phyloP scores from a whole-genome alignment of 306 rosid genomes.

The Quercus bicolor region DNA sequence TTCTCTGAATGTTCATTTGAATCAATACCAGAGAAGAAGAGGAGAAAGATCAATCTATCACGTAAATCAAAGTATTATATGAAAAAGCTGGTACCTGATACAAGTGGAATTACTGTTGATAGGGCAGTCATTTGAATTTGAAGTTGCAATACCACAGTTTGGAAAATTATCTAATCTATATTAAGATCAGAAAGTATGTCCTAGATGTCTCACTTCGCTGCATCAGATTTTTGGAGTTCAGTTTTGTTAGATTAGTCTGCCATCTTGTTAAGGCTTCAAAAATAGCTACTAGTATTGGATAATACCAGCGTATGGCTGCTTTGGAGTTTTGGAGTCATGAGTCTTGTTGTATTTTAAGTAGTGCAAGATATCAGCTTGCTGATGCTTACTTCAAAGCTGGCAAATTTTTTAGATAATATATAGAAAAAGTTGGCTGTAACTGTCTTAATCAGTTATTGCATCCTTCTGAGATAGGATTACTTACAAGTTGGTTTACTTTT shows the following conservation, averaged over 20 bases:
- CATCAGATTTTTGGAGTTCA: background rate
- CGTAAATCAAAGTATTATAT: constrained; percentile 88
- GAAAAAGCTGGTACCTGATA: constrained; percentile 75
- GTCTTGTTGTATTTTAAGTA: too few relatives aligned
- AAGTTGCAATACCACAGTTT: constrained; percentile 1
- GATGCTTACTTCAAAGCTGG: background rate
- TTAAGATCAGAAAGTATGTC: background rate
- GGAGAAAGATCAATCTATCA: constrained; percentile 68
- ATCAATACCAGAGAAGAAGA: constrained; percentile 67
- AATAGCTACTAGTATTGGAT: background rate
- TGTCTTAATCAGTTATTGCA: background rate
- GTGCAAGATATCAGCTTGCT: background rate
- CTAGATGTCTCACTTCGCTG: background rate
- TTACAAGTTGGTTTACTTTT: too few relatives aligned
- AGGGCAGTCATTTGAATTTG: constrained; percentile 25
- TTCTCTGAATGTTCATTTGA: constrained; percentile 88
- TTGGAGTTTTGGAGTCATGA: too few relatives aligned
- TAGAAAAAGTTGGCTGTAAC: background rate
- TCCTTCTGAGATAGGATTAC: too few relatives aligned
- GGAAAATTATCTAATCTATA: background rate
- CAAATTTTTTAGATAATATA: background rate
- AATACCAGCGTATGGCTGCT: too few relatives aligned
- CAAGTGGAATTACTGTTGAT: constrained; percentile 60
- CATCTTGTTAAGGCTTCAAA: background rate
- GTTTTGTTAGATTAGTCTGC: background rate